phyloP scores from a whole-genome alignment of 208 protist genomes.

The Herpetomonas tarakana region DNA sequence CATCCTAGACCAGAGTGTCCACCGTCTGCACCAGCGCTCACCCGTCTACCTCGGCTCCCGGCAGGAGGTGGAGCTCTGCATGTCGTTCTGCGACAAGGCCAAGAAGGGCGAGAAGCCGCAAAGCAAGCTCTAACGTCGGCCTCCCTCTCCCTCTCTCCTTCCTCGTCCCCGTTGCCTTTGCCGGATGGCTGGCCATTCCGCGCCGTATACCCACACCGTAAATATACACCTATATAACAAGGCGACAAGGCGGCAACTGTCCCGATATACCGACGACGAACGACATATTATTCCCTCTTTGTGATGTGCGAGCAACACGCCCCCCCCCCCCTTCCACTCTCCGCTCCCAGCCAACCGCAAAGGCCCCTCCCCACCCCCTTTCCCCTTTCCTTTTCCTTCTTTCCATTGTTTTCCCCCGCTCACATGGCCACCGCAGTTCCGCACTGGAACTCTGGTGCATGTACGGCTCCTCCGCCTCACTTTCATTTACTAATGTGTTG shows the following conservation, averaged over 20 bases:
- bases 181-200: not conserved
- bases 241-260: no score
- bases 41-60: constrained; percentile 90
- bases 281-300: no score
- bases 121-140: constrained; percentile 43
- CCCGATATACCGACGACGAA: no score
- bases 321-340: not conserved
- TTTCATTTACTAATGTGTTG: no score
- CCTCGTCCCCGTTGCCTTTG: not conserved
- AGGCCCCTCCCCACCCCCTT: constrained; percentile 4
- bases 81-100: constrained; percentile 57
- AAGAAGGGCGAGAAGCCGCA: not conserved
- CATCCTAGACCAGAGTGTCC: constrained; percentile 85
- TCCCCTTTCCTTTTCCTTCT: constrained; percentile 10
- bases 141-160: not conserved
- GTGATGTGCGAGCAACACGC: not conserved
- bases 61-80: constrained; percentile 86
- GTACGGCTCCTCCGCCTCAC: no score
- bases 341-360: not conserved
- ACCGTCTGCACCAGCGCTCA: constrained; percentile 88
- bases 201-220: no score
- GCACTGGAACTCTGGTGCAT: not conserved
- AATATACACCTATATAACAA: no score
- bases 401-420: constrained; percentile 1
- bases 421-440: not conserved